Evolutionary conservation across 306 rosid genomes (phyloP).

Genomic region (Nissolia schottii): DNA sequence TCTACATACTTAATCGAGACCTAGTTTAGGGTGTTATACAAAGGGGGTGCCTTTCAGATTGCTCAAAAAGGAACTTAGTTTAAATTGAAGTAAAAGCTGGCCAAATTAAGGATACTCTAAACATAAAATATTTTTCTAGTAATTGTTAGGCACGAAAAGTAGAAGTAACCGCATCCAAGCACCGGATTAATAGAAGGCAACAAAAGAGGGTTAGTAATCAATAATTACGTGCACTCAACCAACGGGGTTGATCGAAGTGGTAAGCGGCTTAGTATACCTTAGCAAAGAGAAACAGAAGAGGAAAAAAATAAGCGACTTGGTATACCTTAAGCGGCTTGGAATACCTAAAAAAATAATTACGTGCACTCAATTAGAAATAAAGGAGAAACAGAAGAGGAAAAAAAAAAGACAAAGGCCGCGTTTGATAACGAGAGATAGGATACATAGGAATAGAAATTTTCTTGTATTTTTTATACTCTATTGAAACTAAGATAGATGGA

Average conservation of each 20-base stretch:
- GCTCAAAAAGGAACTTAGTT: background rate
- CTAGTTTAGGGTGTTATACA: background rate
- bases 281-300: too few species aligned
- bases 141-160: background rate
- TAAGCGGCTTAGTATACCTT: too few species aligned
- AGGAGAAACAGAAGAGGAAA: background rate
- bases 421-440: too few species aligned
- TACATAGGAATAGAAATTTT: too few species aligned
- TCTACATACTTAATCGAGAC: background rate
- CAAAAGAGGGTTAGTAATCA: background rate
- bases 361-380: constrained; percentile 27
- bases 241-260: too few species aligned
- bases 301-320: too few species aligned
- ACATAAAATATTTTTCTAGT: constrained; percentile 6
- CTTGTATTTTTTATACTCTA: too few species aligned
- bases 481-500: too few species aligned
- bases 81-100: background rate
- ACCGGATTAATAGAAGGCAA: background rate
- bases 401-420: background rate
- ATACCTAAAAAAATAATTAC: too few species aligned
- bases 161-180: background rate
- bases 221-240: constrained; percentile 33
- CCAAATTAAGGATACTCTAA: background rate
- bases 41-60: background rate
- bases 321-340: too few species aligned